These are phyloP conservation scores for Saturnispora zaruensis DNA, from an alignment of 805 yeast genomes.

Conservation along the genomic window DNA sequence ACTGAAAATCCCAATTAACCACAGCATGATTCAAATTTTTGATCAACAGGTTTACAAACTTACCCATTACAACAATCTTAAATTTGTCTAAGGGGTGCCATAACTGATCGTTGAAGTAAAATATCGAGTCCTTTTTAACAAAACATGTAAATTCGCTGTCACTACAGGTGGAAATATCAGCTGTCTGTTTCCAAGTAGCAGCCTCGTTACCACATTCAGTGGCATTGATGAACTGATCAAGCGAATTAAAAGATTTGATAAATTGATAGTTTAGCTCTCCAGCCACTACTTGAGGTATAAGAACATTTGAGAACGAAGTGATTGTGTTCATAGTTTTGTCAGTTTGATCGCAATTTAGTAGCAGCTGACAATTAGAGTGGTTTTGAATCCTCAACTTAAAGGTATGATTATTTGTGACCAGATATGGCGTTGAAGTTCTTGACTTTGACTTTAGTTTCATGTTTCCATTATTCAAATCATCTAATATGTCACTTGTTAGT, in stretches of 20 bases:
- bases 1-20: background rate
- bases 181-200: background rate
- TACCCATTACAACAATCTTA: background rate
- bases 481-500: conserved; percentile 4
- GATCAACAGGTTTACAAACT: background rate
- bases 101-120: background rate
- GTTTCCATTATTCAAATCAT: conserved; percentile 11
- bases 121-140: background rate
- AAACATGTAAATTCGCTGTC: background rate
- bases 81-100: background rate
- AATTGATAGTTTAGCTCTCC: background rate
- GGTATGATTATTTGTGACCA: conserved; percentile 54
- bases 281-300: conserved; percentile 7
- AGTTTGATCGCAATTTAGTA: conserved; percentile 26
- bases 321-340: conserved; percentile 8
- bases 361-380: conserved; percentile 76
- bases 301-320: conserved; percentile 1
- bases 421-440: conserved; percentile 32
- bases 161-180: background rate
- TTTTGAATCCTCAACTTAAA: conserved; percentile 48
- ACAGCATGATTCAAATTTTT: background rate
- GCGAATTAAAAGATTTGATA: background rate
- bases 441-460: conserved; percentile 18
- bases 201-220: background rate
- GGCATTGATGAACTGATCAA: background rate